Percentiles rank a stretch among this genome's conserved stretches.
These are phyloP conservation scores for Stephanodiscus minutulus DNA, from an alignment of 108 stramenopile species.

Conservation along the genomic window DNA sequence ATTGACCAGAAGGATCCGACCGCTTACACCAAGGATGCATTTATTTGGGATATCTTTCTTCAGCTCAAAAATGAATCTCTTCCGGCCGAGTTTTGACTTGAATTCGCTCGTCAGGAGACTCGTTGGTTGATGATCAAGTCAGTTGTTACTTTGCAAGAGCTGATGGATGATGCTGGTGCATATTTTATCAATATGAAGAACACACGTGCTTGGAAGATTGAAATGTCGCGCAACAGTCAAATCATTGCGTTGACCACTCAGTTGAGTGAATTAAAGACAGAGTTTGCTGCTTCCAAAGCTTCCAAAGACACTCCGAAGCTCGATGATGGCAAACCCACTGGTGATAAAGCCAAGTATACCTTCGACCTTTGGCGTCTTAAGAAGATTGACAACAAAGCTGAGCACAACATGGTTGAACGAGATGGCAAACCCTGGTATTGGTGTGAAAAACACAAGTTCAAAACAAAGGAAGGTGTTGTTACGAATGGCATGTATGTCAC, in stretches of 20 bases:
- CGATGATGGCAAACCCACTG: neutral
- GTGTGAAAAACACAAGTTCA: neutral
- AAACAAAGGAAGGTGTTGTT: neutral
- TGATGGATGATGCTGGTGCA: neutral
- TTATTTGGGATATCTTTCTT: neutral
- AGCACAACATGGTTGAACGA: slow-evolving; percentile 1
- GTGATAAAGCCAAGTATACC: neutral
- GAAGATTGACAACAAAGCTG: neutral
- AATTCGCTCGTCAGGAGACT: neutral
- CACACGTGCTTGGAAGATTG: neutral
- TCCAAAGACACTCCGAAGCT: neutral
- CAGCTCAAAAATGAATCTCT: neutral
- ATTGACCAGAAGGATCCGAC: slow-evolving; percentile 1
- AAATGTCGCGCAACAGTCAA: neutral
- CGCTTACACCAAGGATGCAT: neutral
- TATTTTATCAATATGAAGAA: neutral
- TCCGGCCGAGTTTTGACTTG: neutral
- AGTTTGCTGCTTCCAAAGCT: neutral
- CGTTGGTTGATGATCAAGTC: neutral
- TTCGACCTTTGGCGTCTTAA: neutral
- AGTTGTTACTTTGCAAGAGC: neutral
- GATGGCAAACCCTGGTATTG: neutral
- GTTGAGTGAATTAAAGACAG: neutral
- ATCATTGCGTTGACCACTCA: neutral
- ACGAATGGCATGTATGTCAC: slow-evolving; percentile 1